These are phyloP conservation scores for Colletotrichum sp. DNA, from an alignment of 2,329 filamentous ascomycete species.

Conservation along the genomic window DNA sequence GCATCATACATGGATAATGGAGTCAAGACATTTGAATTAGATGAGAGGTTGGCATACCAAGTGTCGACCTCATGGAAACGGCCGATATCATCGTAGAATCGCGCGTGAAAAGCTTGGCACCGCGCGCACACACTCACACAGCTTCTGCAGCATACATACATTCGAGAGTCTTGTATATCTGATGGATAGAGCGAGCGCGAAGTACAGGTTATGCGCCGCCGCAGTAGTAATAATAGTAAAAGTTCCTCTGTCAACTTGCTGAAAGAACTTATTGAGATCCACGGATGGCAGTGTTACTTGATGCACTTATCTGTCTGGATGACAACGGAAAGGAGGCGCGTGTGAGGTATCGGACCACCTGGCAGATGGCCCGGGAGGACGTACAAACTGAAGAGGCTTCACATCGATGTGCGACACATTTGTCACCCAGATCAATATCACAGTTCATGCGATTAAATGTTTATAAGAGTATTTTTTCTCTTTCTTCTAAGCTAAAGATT, in stretches of 20 bases:
- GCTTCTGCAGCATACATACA: constrained; percentile 8
- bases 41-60: neutral
- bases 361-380: too few species aligned
- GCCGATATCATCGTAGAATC: neutral
- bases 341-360: too few species aligned
- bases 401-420: accelerated
- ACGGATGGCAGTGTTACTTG: too few species aligned
- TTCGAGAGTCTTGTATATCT: constrained; percentile 5
- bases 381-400: neutral
- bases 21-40: neutral
- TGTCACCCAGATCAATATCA: neutral
- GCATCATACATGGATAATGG: constrained; percentile 12
- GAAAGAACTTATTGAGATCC: too few species aligned
- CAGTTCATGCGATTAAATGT: neutral
- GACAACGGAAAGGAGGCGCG: too few species aligned
- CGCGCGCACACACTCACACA: neutral
- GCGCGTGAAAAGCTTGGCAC: neutral
- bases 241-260: neutral
- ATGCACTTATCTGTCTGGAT: too few species aligned
- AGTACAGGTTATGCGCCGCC: neutral
- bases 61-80: neutral
- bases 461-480: neutral
- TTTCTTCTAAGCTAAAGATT: neutral
- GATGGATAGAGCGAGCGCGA: neutral
- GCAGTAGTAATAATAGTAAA: neutral